These are phyloP conservation scores for Xylariaceae sp. DNA, from an alignment of 2,329 filamentous ascomycete species.

Conservation along the genomic window DNA sequence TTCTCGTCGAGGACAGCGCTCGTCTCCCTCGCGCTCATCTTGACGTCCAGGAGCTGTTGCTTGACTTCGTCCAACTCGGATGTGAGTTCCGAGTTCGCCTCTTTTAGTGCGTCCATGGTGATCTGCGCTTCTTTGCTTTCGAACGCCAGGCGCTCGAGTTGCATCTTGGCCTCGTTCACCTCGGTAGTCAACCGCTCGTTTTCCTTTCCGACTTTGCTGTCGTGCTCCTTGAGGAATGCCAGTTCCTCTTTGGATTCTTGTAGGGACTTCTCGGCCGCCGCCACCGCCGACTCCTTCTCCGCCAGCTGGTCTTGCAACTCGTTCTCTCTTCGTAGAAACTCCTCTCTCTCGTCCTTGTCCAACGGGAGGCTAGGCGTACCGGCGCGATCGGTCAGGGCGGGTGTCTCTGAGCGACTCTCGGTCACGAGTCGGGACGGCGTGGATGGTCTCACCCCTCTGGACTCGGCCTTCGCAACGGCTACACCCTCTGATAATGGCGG, in stretches of 20 bases:
- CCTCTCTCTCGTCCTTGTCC: conserved; percentile 94
- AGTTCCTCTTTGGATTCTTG: conserved; percentile 84
- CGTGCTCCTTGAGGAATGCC: conserved; percentile 76
- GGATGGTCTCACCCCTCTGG: conserved; percentile 45
- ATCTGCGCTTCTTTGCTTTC: conserved; percentile 96
- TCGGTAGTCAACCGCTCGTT: conserved; percentile 84
- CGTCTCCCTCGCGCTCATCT: conserved; percentile 94
- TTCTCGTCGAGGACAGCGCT: conserved; percentile 89
- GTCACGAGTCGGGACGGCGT: conserved; percentile 46
- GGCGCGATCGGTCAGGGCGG: conserved; percentile 68
- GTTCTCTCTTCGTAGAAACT: conserved; percentile 91
- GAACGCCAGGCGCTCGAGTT: conserved; percentile 89
- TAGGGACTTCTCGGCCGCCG: conserved; percentile 72
- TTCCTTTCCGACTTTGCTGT: conserved; percentile 75
- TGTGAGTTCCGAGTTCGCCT: conserved; percentile 90
- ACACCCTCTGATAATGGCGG: conserved; percentile 56
- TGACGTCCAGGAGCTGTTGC: conserved; percentile 89
- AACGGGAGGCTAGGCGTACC: conserved; percentile 82
- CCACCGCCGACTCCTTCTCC: conserved; percentile 81
- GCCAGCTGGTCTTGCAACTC: conserved; percentile 95
- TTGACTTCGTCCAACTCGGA: conserved; percentile 90
- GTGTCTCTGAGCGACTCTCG: conserved; percentile 59
- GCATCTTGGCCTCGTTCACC: conserved; percentile 92
- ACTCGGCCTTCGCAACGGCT: conserved; percentile 37
- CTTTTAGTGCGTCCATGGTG: conserved; percentile 95